These are phyloP conservation scores for Neocallimastix lanati DNA, from an alignment of 192 early-diverging fungal species.

Conservation along the genomic window DNA sequence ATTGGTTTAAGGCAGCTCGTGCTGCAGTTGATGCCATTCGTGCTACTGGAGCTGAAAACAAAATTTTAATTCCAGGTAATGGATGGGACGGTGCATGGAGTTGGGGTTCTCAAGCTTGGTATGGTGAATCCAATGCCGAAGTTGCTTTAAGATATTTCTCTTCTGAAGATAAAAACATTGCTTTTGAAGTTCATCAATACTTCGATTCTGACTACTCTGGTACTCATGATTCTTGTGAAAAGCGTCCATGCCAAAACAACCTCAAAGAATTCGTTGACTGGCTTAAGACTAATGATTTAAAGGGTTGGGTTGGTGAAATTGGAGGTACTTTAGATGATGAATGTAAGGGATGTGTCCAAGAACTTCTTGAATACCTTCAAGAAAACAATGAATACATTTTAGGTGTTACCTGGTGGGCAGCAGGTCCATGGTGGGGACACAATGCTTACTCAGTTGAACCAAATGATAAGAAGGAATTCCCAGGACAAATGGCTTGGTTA, in stretches of 20 bases:
- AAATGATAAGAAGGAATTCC: neutral
- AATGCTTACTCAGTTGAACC: neutral
- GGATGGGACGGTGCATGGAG: constrained; percentile 7
- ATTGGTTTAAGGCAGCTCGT: constrained; percentile 1
- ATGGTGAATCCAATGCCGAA: constrained; percentile 11
- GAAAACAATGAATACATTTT: constrained; percentile 3
- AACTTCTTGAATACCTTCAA: constrained; percentile 2
- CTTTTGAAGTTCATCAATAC: too few species aligned
- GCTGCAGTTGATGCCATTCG: constrained; percentile 12
- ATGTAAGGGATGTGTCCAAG: neutral
- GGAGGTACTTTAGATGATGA: too few species aligned
- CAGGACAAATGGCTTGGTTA: neutral
- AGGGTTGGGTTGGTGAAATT: too few species aligned
- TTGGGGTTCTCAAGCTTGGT: constrained; percentile 1
- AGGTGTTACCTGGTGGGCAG: constrained; percentile 6
- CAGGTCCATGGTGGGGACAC: too few species aligned
- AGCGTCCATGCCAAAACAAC: too few species aligned
- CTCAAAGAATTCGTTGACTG: too few species aligned
- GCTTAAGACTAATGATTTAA: too few species aligned
- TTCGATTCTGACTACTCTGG: too few species aligned
- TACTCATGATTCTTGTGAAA: too few species aligned
- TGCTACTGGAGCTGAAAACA: too few species aligned
- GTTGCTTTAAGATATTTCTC: too few species aligned
- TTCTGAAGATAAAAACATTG: too few species aligned
- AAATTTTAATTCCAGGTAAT: constrained; percentile 7